Base-by-base conservation (phyloP, 768 basidiomycete species). In the Kwoniella europaea region DNA sequence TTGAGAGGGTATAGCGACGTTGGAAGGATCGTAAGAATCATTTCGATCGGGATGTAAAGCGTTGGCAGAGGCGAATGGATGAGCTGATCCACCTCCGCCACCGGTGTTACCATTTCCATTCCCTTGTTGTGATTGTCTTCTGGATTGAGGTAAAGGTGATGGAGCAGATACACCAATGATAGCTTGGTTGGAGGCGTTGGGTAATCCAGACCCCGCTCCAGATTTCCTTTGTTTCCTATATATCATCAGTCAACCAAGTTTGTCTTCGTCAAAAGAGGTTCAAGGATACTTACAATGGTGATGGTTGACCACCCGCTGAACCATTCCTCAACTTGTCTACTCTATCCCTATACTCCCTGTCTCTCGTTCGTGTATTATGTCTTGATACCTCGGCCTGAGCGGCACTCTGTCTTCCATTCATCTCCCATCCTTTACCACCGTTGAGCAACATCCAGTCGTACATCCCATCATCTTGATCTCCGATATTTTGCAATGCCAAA, bases 371-470 rank as follows among this genome's bases (percentile, higher is more conserved):
- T 50, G 79, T 79, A 68, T 76, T 71, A 67, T 76, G 78, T 50
- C 82, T 76, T 4, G 75, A 69, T 10, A 73, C 67, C 42, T 79
- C 78, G 46, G 80, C 68, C 42, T 74, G 76, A 60, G 74, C 74
- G 7, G 79, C 69, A 50, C 74, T 63, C 50, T 68, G 67, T 65
- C 76, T 76, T 83, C 88, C 84, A 50, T 90, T 89, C 57, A 88
- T 88, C 85, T 98, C 94, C 95, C 95, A 98, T 64, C 96, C 96
- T 85, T 92, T 92, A 58, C 94, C 95, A 75, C 90, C 90, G 79
- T 98, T 94, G 63, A 98, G 85, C 70, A 91, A 75, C 86, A 96
- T 97, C 97, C 97, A 99, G 83, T 99, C 97, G 84, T 92, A 98
- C 42, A 94, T 87, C 20, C 91, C 91, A 85, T 98, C 97, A 74